Base-by-base conservation (phyloP, 140 eudicot species). In the Ambrosia hybrid region DNA sequence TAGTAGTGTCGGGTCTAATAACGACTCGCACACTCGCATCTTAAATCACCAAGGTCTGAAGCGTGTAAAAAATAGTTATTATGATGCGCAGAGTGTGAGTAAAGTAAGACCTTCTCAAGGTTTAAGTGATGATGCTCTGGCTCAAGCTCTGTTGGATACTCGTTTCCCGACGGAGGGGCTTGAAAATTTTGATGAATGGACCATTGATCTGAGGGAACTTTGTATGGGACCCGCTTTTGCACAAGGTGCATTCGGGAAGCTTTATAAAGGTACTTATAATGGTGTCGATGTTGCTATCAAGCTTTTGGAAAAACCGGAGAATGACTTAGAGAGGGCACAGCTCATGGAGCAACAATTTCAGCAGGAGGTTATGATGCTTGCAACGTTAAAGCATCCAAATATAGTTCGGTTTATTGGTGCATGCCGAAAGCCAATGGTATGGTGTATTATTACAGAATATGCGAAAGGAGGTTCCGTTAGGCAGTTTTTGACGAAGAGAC, bases 361-460 rank as follows among this genome's bases (percentile, higher is more conserved):
- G 33, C 96, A 90, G 30, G 96, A 90, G 77, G 96, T 90, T 6
- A 87, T 68, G 91, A 90, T 87, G 96, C 81, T 90, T 76, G 95
- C 95, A 45, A 69, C 74, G n/a, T 58, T 83, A 70, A 90, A 76
- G 83, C 95, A 90, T 80, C 86, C 96, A 3, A 90, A 90, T 71
- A 87, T 90, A 14, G 96, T 90, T 61, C 81, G 91, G 51, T 90
- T 90, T 58, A 82, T 90, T 55, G 96, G 96, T 38, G 96, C 83
- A 1, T 90, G 96, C 69, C 85, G 88, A 39, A 90, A 90, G 73
- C 96, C 96, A 68, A 87, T 85, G 91, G 96, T 90, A 9, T 90
- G 95, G 96, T 90, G 96, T 71, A 90, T 90, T n/a, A 84, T 90
- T 21, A 90, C 96, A 9, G 96, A 90, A 67, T 90, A 90, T 75